Evolutionary conservation across 192 early-diverging fungal genomes (phyloP).

Genomic region (Linderina pennispora): DNA sequence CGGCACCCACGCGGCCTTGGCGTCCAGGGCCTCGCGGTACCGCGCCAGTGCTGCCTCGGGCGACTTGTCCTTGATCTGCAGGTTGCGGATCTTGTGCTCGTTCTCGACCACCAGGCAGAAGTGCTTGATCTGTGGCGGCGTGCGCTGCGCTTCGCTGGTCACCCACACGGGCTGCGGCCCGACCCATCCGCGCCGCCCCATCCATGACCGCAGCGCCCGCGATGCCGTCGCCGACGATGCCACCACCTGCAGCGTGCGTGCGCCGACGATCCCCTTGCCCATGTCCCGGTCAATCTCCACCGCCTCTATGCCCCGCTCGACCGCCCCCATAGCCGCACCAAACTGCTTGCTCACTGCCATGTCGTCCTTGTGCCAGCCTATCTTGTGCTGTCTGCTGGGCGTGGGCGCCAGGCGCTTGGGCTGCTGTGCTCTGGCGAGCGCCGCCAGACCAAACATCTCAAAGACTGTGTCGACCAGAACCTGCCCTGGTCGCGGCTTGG

Average conservation of each 20-base stretch:
- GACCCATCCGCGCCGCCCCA: slow-evolving; percentile 22
- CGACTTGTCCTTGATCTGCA: slow-evolving; percentile 1
- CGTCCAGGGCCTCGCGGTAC: not conserved
- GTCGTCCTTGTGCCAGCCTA: slow-evolving; percentile 8
- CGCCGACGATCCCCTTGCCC: slow-evolving; percentile 4
- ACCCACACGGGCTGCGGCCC: not conserved
- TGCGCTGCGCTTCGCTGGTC: not conserved
- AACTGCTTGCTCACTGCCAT: not conserved
- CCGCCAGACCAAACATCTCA: not conserved
- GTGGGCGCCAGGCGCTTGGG: not conserved
- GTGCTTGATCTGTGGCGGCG: slow-evolving; percentile 7
- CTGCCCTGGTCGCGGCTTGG: slow-evolving; percentile 31
- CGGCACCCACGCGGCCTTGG: not conserved
- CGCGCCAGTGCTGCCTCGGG: not conserved
- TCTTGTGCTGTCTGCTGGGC: not conserved
- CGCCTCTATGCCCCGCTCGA: not conserved
- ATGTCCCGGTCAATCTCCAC: not conserved
- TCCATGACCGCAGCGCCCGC: slow-evolving; percentile 10
- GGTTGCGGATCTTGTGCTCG: slow-evolving; percentile 18
- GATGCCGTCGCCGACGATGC: slow-evolving; percentile 28
- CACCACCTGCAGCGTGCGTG: slow-evolving; percentile 15
- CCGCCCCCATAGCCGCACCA: not conserved
- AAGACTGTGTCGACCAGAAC: slow-evolving; percentile 26
- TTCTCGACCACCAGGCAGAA: slow-evolving; percentile 36
- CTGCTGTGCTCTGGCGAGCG: not conserved